Evolutionary conservation across 2,329 filamentous ascomycete species (phyloP), one percentile per base, ranked within the genome.

Genomic region (Penicillium sp.): DNA sequence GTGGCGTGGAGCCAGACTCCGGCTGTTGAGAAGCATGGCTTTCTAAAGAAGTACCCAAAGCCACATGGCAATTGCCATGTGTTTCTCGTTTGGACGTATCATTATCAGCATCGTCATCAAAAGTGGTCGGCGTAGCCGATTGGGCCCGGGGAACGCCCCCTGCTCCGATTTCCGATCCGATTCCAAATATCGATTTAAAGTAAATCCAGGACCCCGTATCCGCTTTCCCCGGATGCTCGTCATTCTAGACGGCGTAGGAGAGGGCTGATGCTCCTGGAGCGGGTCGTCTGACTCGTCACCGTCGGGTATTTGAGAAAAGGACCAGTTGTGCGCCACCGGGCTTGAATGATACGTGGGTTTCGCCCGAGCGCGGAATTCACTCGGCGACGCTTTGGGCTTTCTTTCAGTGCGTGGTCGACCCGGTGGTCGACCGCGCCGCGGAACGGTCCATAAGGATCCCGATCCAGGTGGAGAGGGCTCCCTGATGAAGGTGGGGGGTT

Each of bases 221-320:
- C 47, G 52, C 46, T 61, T 65, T 16, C 64, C 62, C 42, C 63
- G 61, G 34, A 66, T 59, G 28, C 63, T 59, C 24, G 56, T 34
- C 7, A 54, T 15, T 33, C 45, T 54, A 23, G 62, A 69, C 15
- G 65, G 58, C n/a, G 64, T 65, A 29, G 66, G 67, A 2, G 70
- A 71, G 12, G 66, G 62, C 51, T 65, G 63, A 24, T 63, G 53
- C 26, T 74, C 69, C 51, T 73, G 71, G 47, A 75, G 61, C 42
- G 73, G 73, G 53, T 75, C 73, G 56, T 75, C 73, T n/a, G 73
- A 75, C 54, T 75, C 73, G 48, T 64, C 68, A 46, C 62, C 65
- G 41, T 70, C 69, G n/a, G 62, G 58, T 10, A 62, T 53, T 36
- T 64, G 54, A 36, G 70, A 68, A 51, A 74, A 74, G 41, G 65